These are phyloP conservation scores for Lizonia empirigonia DNA, from an alignment of 2,329 filamentous ascomycete genomes.

Conservation along the genomic window DNA sequence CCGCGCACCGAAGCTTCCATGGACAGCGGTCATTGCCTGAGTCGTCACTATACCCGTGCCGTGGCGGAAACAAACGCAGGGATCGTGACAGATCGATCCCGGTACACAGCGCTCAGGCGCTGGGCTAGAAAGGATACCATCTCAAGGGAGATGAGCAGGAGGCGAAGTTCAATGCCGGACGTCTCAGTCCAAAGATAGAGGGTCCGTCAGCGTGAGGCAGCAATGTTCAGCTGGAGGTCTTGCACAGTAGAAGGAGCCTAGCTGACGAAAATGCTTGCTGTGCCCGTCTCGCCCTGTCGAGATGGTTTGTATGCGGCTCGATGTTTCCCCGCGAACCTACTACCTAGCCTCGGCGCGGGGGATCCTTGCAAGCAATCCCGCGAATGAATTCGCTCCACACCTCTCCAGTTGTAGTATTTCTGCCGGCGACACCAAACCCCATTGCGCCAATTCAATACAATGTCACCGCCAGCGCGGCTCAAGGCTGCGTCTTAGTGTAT, in stretches of 20 bases:
- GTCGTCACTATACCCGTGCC: slow-evolving; percentile 3
- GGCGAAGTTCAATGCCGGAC: neutral
- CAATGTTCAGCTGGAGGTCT: neutral
- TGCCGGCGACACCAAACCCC: slow-evolving; percentile 4
- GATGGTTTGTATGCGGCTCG: neutral
- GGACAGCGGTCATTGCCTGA: neutral
- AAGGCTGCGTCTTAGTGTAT: slow-evolving; percentile 1
- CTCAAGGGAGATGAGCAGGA: slow-evolving; percentile 1
- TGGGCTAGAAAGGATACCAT: neutral
- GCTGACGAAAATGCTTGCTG: neutral
- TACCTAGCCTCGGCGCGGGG: slow-evolving; percentile 9
- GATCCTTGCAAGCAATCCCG: slow-evolving; percentile 9
- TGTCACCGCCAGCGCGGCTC: neutral
- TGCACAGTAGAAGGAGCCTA: neutral
- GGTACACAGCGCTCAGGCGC: neutral
- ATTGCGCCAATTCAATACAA: slow-evolving; percentile 5
- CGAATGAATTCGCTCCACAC: neutral
- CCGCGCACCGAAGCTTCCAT: neutral
- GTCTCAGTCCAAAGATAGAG: neutral
- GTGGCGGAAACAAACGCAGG: neutral
- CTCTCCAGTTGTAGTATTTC: slow-evolving; percentile 3
- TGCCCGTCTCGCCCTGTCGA: neutral
- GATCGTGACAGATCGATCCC: neutral
- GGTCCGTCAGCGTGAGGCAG: neutral
- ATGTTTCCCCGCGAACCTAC: slow-evolving; percentile 5